Base-by-base conservation (phyloP, 139 green algal species). In the Tetradesmus obliquus region DNA sequence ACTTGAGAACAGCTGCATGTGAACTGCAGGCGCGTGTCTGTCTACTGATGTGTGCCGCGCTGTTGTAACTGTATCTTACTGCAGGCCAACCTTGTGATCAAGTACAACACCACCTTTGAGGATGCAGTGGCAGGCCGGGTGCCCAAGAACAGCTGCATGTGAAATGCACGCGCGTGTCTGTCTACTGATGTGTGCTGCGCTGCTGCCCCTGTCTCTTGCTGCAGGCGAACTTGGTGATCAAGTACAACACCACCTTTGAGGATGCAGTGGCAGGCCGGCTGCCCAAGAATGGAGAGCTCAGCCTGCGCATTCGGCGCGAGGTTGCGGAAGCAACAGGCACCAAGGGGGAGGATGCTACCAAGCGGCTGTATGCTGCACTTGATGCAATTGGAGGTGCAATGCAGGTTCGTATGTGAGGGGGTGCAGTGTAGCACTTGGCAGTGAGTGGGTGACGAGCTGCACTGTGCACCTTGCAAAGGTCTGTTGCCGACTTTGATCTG, bases 221-320 rank as follows among this genome's bases (percentile, higher is more conserved):
- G 24, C 86, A 90, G 86, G 86, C 86, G 19, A 90, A 90, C 45
- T 79, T 89, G 12, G 89, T 92, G 7, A 92, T 92, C 20, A 92
- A 92, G 82, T 92, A 92, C 81, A 92, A 92, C 89, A 92, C 89
- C 45, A 89, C n/a, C 6, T 92, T 89, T 84, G 62, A 92, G 32
- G 89, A 92, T 81, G 89, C 89, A 53, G 81, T 92, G 12, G 82
- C 60, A 9, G 89, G 89, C 17, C 3, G 2, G 2, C 2, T 2
- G 20, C 82, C 89, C 66, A 92, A 92, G 66, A 92, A 92, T 54
- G 89, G 89, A 3, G 89, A 92, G 82, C 53, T 92, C 55, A 89
- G 81, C 51, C n/a, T 92, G 17, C 60, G 88, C 80, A 92, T 88
- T 17, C n/a, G 88, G 3, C 80, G 80, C 55, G 57, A 92, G 55